Conservation (phyloP, 2,329 filamentous ascomycete genomes). For the Hirsutella thompsonii region DNA sequence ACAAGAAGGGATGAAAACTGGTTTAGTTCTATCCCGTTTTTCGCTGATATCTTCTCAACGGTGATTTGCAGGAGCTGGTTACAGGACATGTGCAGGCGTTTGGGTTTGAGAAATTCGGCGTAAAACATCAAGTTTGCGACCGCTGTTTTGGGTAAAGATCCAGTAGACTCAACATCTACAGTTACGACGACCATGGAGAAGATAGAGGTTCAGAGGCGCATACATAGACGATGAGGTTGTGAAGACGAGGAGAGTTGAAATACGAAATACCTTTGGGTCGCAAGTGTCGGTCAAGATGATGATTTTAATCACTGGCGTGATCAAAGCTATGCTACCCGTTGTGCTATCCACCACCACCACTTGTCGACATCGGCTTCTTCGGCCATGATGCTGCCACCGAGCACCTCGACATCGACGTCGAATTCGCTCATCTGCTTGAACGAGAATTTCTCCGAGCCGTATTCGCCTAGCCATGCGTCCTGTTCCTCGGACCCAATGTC, state of each 20-base stretch:
- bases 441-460: constrained; percentile 61
- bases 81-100: neutral
- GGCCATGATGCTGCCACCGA: constrained; percentile 58
- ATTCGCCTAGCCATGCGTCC: constrained; percentile 75
- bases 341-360: constrained; percentile 88
- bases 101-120: neutral
- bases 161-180: constrained; percentile 31
- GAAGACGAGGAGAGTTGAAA: neutral
- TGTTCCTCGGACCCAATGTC: constrained; percentile 54
- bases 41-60: neutral
- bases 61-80: too few relatives aligned
- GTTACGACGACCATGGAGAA: constrained; percentile 1
- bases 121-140: neutral
- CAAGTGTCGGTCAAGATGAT: neutral
- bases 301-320: neutral
- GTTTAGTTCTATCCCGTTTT: neutral
- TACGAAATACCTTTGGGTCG: neutral
- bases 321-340: constrained; percentile 41
- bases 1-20: constrained; percentile 25
- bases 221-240: neutral
- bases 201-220: neutral
- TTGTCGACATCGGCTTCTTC: constrained; percentile 60
- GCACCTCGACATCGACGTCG: constrained; percentile 63
- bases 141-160: neutral
- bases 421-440: constrained; percentile 78